Evolutionary conservation across 2,329 filamentous ascomycete genomes (phyloP), one percentile per base, ranked within the genome.

Genomic region (Xylariaceae sp.): DNA sequence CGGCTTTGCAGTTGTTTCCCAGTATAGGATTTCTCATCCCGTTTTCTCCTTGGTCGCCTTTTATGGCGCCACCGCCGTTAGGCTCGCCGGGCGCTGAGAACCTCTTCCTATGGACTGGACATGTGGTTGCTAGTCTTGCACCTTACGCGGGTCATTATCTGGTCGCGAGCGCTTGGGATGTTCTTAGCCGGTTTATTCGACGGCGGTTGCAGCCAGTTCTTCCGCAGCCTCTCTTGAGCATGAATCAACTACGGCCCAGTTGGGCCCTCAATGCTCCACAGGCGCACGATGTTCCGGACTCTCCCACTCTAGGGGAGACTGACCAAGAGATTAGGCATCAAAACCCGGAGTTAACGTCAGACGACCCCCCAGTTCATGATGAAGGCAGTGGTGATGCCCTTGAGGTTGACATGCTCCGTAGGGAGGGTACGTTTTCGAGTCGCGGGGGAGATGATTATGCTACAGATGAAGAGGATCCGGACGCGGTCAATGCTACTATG

Each of bases 391-490:
- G 58, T 39, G 73, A 73, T 4, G 58, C 70, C 1, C 47, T 73
- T 66, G 65, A 68, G 3, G 53, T 70, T 4, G 74, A 73, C 49
- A 70, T 72, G 2, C 68, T 74, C 30, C 72, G 78, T 47, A 73
- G 78, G 23, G 76, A 77, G 23, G 79, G 80, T 65, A 76, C 77
- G 1, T 74, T 80, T 60, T 81, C 80, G 0, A 71, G 73, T 8
- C 71, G 78, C n/a, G 78, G 74, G 11, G 67, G 69, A 2, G 68
- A 73, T 58, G 82, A 83, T 47, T 82, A 80, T 60, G 78, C 74
- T 9, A 82, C 77, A 10, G 83, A 85, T 51, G 82, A 85, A 56
- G 82, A 84, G 53, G 82, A 82, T 13, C 74, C 79, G 11, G 82
- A 83, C 52, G 76, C 79, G 52, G 73, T 84, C 23, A 82, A 78